phyloP scores from a whole-genome alignment of 2,329 filamentous ascomycete species.

The Diaporthe vaccinii region DNA sequence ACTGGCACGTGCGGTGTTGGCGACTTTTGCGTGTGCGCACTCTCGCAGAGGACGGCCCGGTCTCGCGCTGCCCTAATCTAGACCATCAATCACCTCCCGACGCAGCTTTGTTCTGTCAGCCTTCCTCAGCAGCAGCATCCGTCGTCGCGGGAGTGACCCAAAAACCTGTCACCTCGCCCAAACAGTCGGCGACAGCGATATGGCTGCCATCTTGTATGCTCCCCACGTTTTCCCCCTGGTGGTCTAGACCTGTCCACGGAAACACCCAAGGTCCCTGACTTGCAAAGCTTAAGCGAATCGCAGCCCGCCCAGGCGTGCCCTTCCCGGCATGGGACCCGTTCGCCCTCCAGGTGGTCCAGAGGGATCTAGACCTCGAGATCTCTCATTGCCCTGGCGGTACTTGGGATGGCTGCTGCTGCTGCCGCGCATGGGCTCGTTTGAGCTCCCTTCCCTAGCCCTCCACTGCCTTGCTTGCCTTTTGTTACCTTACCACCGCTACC shows the following conservation, averaged over 20 bases:
- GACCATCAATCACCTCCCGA: not conserved
- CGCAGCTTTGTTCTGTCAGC: not conserved
- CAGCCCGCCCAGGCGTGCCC: slow-evolving; percentile 17
- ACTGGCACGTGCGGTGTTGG: slow-evolving; percentile 5
- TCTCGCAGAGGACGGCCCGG: not conserved
- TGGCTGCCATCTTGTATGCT: slow-evolving; percentile 29
- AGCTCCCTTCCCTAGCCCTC: not conserved
- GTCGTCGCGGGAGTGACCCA: not conserved
- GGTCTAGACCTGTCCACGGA: slow-evolving; percentile 36
- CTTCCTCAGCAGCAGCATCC: no score
- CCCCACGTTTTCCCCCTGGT: slow-evolving; percentile 32
- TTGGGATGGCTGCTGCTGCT: slow-evolving; percentile 5
- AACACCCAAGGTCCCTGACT: slow-evolving; percentile 35
- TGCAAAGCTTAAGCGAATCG: slow-evolving; percentile 37
- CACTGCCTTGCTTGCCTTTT: not conserved
- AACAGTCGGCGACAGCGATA: slow-evolving; percentile 10
- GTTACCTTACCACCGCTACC: not conserved
- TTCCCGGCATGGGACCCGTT: slow-evolving; percentile 32
- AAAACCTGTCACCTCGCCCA: slow-evolving; percentile 15
- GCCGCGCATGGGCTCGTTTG: not conserved
- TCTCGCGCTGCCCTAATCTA: not conserved
- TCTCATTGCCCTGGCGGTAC: slow-evolving; percentile 15
- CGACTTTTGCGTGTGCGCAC: no score
- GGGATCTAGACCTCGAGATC: slow-evolving; percentile 34
- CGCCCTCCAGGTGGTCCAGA: slow-evolving; percentile 24